Conservation (phyloP, 2,329 filamentous ascomycete genomes). For the Sclerotinia borealis region DNA sequence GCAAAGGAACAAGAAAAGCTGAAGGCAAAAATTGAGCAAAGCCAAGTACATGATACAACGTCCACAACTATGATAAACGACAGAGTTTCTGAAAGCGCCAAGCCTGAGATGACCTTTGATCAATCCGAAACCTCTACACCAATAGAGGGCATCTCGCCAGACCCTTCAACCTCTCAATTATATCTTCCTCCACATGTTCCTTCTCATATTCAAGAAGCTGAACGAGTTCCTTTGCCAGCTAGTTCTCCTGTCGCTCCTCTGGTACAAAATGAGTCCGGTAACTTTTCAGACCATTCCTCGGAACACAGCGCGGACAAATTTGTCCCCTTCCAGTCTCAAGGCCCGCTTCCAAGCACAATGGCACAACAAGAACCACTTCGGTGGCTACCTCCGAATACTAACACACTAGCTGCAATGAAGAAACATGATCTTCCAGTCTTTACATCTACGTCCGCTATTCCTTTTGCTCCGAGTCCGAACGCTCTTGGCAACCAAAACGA, state of each 20-base stretch:
- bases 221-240: slow-evolving; percentile 22
- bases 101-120: background rate
- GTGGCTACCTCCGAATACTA: slow-evolving; percentile 46
- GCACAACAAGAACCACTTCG: slow-evolving; percentile 39
- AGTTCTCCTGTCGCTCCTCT: slow-evolving; percentile 21
- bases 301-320: slow-evolving; percentile 38
- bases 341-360: slow-evolving; percentile 38
- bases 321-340: slow-evolving; percentile 51
- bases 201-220: slow-evolving; percentile 19
- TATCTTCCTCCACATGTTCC: slow-evolving; percentile 14
- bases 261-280: background rate
- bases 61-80: slow-evolving; percentile 13
- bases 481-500: slow-evolving; percentile 7
- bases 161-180: slow-evolving; percentile 20
- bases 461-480: slow-evolving; percentile 20
- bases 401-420: slow-evolving; percentile 25
- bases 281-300: slow-evolving; percentile 6
- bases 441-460: slow-evolving; percentile 29
- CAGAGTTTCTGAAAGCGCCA: background rate
- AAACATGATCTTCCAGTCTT: slow-evolving; percentile 29
- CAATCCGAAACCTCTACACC: background rate
- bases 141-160: slow-evolving; percentile 10
- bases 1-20: slow-evolving; percentile 38
- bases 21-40: background rate
- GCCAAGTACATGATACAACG: slow-evolving; percentile 12